These are phyloP conservation scores for Cyberlindnera xylosilytica DNA, from an alignment of 805 yeast species.

Conservation along the genomic window DNA sequence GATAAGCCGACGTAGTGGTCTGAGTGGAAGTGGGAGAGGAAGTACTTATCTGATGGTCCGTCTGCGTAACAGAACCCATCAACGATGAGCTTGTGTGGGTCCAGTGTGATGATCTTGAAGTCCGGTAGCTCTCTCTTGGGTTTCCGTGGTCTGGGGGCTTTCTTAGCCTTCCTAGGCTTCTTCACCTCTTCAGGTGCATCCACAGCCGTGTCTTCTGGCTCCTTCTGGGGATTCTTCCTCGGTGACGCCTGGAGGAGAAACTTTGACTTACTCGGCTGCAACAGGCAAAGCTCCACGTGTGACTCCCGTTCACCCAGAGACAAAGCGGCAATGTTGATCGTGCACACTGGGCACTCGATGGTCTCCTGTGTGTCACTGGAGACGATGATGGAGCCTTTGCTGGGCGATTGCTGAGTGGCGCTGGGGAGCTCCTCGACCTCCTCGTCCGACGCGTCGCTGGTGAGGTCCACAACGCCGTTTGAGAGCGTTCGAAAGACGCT, in stretches of 20 bases:
- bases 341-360: conserved; percentile 52
- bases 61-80: conserved; percentile 62
- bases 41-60: conserved; percentile 47
- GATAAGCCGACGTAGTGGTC: conserved; percentile 91
- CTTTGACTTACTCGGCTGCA: conserved; percentile 9
- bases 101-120: conserved; percentile 50
- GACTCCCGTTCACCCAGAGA: conserved; percentile 41
- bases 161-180: conserved; percentile 24
- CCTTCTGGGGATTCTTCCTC: conserved; percentile 20
- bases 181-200: too few relatives aligned
- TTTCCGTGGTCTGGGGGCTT: conserved; percentile 26
- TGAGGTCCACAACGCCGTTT: conserved; percentile 15
- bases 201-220: conserved; percentile 14
- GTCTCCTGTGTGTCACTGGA: not conserved
- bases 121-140: conserved; percentile 36
- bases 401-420: too few relatives aligned
- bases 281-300: conserved; percentile 56
- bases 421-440: not conserved
- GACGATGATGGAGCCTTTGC: not conserved
- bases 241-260: conserved; percentile 32
- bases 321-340: conserved; percentile 34
- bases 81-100: conserved; percentile 44
- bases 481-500: not conserved
- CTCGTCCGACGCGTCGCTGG: conserved; percentile 7
- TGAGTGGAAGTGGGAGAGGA: conserved; percentile 83